Evolutionary conservation across 2,329 filamentous ascomycete species (phyloP), one percentile per base, ranked within the genome.

Genomic region (Talaromyces islandicus): DNA sequence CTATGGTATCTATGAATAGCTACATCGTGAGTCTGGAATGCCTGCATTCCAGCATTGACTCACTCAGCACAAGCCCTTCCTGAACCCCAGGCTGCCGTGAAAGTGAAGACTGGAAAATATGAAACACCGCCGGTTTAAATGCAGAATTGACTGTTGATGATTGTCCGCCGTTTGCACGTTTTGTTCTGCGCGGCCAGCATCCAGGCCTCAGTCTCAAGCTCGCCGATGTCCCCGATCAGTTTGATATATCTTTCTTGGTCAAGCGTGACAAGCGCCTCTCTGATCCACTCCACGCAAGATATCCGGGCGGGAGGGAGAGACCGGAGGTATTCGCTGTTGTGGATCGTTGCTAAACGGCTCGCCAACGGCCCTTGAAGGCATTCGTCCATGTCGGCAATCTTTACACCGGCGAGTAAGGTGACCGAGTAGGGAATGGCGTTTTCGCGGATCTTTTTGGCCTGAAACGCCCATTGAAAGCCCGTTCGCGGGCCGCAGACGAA

Each of bases 151-250:
- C 43, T 50, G 12, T 24, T 50, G 19, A 24, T 50, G 24, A 50
- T 25, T 21, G 43, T 50, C 24, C 10, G 43, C 19, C 43, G 43
- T 50, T 50, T 50, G 19, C 43, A 50, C 43, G n/a, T 21, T 25
- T 50, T 50, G 19, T 50, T 50, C 43, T 50, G n/a, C 12, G 43
- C 43, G 24, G 72, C 70, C 0, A 80, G 80, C 54, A 87, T 86
- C 0, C 79, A 62, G 7, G 61, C 64, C 50, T 70, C 66, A 21
- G 56, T 60, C 46, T 68, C 65, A 30, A 70, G 60, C 3, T 60
- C 61, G 6, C 43, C 11, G 19, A 67, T 58, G 17, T 53, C 55
- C 41, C 50, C 60, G 1, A 32, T 38, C 25, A 70, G 56, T 54
- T 64, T 58, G 11, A 70, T 58, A 54, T 66, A 67, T 1, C 66